Evolutionary conservation across 768 basidiomycete genomes (phyloP).

Genomic region (Serpula lacrymans): DNA sequence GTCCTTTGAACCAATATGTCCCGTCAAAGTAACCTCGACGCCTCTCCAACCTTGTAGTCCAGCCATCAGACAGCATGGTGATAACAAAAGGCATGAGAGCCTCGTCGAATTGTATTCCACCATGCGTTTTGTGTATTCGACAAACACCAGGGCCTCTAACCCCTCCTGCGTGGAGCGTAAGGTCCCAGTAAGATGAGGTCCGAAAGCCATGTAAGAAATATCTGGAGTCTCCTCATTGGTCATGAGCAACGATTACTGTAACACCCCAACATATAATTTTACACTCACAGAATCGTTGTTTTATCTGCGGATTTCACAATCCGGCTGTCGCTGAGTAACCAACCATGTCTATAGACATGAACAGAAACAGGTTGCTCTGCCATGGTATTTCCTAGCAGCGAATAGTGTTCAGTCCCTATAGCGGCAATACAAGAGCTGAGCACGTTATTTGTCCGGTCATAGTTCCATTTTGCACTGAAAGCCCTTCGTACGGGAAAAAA

Average conservation of each 20-base stretch:
- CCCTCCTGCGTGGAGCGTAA: slow-evolving; percentile 16
- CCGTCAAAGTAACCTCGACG: slow-evolving; percentile 3
- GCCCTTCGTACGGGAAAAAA: too few relatives aligned
- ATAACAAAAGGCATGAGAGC: slow-evolving; percentile 7
- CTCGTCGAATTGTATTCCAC: slow-evolving; percentile 5
- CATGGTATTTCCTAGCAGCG: neutral
- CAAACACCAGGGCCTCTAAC: slow-evolving; percentile 18
- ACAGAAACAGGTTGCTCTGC: slow-evolving; percentile 13
- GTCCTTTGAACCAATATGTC: slow-evolving; percentile 21
- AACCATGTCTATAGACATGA: slow-evolving; percentile 22
- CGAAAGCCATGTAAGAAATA: slow-evolving; percentile 22
- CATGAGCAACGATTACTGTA: neutral
- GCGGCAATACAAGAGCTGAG: too few relatives aligned
- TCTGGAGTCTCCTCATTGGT: slow-evolving; percentile 11
- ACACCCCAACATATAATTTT: neutral
- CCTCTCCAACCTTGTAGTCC: slow-evolving; percentile 11
- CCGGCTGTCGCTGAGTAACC: slow-evolving; percentile 21
- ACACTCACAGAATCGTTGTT: slow-evolving; percentile 17
- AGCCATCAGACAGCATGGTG: slow-evolving; percentile 12
- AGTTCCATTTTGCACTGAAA: too few relatives aligned
- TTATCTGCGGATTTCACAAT: slow-evolving; percentile 24
- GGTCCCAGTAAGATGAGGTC: slow-evolving; percentile 16
- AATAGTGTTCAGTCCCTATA: too few relatives aligned
- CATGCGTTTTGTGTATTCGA: slow-evolving; percentile 18
- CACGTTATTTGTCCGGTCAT: too few relatives aligned